Evolutionary conservation across 768 basidiomycete genomes (phyloP), one percentile per base, ranked within the genome.

Genomic region (Crucibulum laeve): DNA sequence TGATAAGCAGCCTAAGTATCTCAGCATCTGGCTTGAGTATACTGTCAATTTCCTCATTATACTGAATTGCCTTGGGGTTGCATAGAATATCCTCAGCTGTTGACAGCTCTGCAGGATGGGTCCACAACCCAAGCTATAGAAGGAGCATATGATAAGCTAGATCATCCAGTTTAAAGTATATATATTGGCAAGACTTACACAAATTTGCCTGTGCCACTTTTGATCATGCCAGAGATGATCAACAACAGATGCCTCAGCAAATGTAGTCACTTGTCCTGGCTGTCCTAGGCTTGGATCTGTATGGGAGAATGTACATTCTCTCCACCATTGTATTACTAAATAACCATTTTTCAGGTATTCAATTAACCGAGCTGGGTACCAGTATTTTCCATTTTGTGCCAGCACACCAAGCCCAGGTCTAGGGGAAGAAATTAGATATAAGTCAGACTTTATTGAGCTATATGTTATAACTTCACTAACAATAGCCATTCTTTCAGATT

Each of bases 71-170:
- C 11, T 34, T 19, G 5, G 48, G 48, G 18, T 49, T 39, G 1
- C 40, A 35, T 15, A 49, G 44, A 17, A 46, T 45, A 7, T 48
- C 50, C 19, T 49, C 44, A 2, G 32, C 13, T 3, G 44, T 38
- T n/a, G 32, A 28, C 5, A 44, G n/a, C 5, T 46, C 47, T 7
- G 30, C 19, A 4, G 35, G 41, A 18, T 50, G 45, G 30, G 45
- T 32, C 51, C 47, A 49, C 30, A 37, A 30, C 26, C 47, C 44
- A 11, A 48, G 38, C 51, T 52, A 21, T 7, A 35, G n/a, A n/a
- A n/a, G n/a, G n/a, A n/a, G n/a, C n/a, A n/a, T n/a, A n/a, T n/a
- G n/a, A n/a, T n/a, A n/a, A n/a, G n/a, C n/a, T n/a, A n/a, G n/a
- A n/a, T n/a, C n/a, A n/a, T n/a, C n/a, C n/a, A n/a, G n/a, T n/a